phyloP scores from a whole-genome alignment of 2,329 filamentous ascomycete species.

The Hypoxylon sp. region DNA sequence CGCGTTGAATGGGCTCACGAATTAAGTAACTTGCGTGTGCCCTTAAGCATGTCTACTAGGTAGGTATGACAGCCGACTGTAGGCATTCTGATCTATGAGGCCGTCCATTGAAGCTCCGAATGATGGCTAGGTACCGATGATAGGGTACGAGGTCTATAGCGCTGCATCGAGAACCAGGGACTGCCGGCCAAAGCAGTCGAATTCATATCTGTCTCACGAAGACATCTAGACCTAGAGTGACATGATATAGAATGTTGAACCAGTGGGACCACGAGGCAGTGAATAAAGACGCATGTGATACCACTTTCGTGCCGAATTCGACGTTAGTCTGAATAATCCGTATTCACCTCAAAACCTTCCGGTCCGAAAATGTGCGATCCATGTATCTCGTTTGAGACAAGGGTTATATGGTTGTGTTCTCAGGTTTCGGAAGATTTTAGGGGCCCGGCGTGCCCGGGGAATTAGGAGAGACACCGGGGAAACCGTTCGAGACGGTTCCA shows the following conservation, averaged over 20 bases:
- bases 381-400: background rate
- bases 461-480: constrained; percentile 25
- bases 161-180: background rate
- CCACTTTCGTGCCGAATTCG: background rate
- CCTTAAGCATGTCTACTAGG: background rate
- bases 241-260: background rate
- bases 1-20: constrained; percentile 11
- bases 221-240: constrained; percentile 1
- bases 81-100: background rate
- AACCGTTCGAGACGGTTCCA: constrained; percentile 9
- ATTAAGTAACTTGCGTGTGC: background rate
- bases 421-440: background rate
- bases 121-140: background rate
- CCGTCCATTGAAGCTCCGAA: background rate
- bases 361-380: background rate
- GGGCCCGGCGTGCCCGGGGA: no score
- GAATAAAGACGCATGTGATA: background rate
- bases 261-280: background rate
- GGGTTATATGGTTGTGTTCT: background rate
- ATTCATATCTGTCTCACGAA: constrained; percentile 17
- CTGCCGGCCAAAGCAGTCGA: background rate
- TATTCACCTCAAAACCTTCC: background rate
- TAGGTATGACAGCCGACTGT: background rate
- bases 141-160: constrained; percentile 3
- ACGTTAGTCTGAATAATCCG: no score